A percentile compares a stretch with the other conserved stretches of the same genome.
phyloP scores from a whole-genome alignment of 2,329 filamentous ascomycete species.

The Cladosporium sp. region DNA sequence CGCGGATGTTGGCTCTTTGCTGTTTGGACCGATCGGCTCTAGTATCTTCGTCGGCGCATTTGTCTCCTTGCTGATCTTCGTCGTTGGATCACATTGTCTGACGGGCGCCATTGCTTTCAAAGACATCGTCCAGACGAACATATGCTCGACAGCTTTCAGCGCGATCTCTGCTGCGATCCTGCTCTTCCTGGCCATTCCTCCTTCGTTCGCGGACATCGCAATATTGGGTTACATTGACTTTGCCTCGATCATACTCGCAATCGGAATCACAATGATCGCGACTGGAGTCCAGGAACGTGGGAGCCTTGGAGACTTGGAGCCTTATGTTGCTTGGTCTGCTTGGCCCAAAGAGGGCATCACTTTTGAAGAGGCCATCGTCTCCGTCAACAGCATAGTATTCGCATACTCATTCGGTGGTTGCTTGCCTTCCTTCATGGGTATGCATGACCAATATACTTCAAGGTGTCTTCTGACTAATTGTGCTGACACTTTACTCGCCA shows the following conservation, averaged over 20 bases:
- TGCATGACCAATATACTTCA: neutral
- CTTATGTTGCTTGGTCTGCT: slow-evolving; percentile 29
- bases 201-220: slow-evolving; percentile 16
- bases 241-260: slow-evolving; percentile 15
- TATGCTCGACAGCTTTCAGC: slow-evolving; percentile 17
- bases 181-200: slow-evolving; percentile 13
- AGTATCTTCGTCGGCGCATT: slow-evolving; percentile 15
- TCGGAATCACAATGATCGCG: slow-evolving; percentile 18
- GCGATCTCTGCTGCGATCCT: slow-evolving; percentile 15
- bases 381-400: slow-evolving; percentile 69
- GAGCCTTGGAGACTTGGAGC: neutral
- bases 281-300: slow-evolving; percentile 15
- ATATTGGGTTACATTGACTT: slow-evolving; percentile 19
- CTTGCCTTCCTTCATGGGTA: slow-evolving; percentile 63
- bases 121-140: slow-evolving; percentile 7
- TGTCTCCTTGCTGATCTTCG: slow-evolving; percentile 16
- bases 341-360: slow-evolving; percentile 33
- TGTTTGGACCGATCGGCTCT: slow-evolving; percentile 12
- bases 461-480: neutral
- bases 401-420: slow-evolving; percentile 55
- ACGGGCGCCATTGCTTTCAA: slow-evolving; percentile 19
- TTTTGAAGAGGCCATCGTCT: slow-evolving; percentile 60
- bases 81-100: slow-evolving; percentile 19
- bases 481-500: neutral
- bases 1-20: slow-evolving; percentile 17